Conservation (phyloP, 495 filamentous ascomycete species). For the Penicillium maclennaniae region DNA sequence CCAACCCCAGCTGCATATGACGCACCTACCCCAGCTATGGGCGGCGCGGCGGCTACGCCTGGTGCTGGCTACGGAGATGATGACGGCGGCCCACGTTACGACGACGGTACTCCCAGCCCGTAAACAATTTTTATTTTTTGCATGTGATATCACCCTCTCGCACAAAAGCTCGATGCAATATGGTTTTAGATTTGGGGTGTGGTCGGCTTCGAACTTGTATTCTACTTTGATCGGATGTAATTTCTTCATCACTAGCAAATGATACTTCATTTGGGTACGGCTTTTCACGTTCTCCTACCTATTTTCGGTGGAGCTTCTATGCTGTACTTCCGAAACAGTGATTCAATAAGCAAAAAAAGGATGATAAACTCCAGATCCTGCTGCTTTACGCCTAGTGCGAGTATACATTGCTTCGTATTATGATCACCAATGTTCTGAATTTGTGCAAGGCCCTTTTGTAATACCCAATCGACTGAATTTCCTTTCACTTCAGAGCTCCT, state of each 20-base stretch:
- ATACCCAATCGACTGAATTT: too few species aligned
- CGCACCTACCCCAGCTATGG: slow-evolving; percentile 78
- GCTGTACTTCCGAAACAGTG: neutral
- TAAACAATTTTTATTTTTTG: slow-evolving; percentile 14
- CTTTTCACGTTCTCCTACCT: neutral
- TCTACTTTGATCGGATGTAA: slow-evolving; percentile 24
- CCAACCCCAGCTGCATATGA: slow-evolving; percentile 59
- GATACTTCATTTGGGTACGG: slow-evolving; percentile 7
- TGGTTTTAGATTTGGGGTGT: slow-evolving; percentile 16
- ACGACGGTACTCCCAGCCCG: slow-evolving; percentile 51
- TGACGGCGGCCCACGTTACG: slow-evolving; percentile 55
- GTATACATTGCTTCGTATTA: too few species aligned
- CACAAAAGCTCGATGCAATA: slow-evolving; percentile 6
- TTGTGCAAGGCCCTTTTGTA: too few species aligned
- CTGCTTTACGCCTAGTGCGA: too few species aligned
- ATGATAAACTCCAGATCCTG: too few species aligned
- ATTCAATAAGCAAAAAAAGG: neutral
- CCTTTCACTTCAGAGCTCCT: too few species aligned
- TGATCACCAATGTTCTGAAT: too few species aligned
- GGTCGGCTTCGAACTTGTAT: slow-evolving; percentile 23
- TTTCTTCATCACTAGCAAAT: slow-evolving; percentile 19
- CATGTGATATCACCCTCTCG: slow-evolving; percentile 4
- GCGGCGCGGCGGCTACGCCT: slow-evolving; percentile 65
- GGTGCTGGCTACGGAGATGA: slow-evolving; percentile 61
- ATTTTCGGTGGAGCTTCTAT: neutral